Conservation (phyloP, 1,284 basidiomycete genomes). For the Butyriboletus regius region DNA sequence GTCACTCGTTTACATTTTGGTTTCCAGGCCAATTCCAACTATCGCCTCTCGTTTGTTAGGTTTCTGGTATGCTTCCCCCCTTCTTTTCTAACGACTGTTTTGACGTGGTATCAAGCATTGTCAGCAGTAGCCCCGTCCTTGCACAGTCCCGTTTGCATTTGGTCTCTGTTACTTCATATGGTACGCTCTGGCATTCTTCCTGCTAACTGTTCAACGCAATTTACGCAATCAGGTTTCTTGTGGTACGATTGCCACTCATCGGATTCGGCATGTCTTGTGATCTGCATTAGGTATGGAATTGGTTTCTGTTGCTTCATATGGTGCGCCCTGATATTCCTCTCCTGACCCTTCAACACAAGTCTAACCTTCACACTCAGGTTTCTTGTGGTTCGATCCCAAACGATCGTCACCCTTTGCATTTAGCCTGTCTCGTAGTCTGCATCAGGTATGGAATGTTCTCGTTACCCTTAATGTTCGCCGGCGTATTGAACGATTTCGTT, state of each 20-base stretch:
- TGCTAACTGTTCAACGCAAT: no score
- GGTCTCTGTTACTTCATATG: not conserved
- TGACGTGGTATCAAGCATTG: not conserved
- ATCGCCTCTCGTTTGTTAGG: slow-evolving; percentile 13
- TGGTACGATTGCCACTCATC: not conserved
- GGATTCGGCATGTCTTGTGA: not conserved
- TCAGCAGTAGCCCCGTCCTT: not conserved
- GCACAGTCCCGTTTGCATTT: not conserved
- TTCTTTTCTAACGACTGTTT: not conserved
- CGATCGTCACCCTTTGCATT: slow-evolving; percentile 1
- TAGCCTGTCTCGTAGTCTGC: not conserved
- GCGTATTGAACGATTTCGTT: not conserved
- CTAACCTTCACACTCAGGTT: not conserved
- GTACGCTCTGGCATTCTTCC: not conserved
- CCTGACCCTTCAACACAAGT: no score
- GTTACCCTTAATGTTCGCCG: not conserved
- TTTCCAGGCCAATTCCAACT: slow-evolving; percentile 10
- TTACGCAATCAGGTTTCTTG: not conserved
- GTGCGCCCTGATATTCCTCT: not conserved
- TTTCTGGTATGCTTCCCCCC: not conserved
- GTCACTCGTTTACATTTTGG: slow-evolving; percentile 12
- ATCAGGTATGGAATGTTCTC: slow-evolving; percentile 1
- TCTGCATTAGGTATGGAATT: slow-evolving; percentile 4
- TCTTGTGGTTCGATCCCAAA: slow-evolving; percentile 1
- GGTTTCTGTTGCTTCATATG: not conserved